phyloP scores from a whole-genome alignment of 805 yeast species.

The Hagleromyces aurorensis region DNA sequence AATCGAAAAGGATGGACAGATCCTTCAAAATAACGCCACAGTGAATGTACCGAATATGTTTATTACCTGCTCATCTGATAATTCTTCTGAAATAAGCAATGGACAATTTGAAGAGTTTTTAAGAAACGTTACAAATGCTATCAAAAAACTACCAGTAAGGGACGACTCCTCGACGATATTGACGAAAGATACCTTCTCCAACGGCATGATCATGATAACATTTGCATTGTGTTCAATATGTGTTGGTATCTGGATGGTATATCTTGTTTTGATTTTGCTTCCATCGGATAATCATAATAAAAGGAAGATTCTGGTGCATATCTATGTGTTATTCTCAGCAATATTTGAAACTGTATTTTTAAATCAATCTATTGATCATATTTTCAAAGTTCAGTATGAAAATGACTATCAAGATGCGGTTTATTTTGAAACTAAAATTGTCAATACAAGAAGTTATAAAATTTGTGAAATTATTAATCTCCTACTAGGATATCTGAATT shows the following conservation, averaged over 20 bases:
- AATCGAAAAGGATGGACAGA: constrained; percentile 2
- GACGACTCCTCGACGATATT: constrained; percentile 7
- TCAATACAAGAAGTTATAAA: constrained; percentile 12
- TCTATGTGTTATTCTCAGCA: constrained; percentile 53
- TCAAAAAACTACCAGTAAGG: constrained; percentile 4
- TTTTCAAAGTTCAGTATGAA: constrained; percentile 43
- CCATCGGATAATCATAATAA: constrained; percentile 38
- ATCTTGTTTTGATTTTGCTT: constrained; percentile 44
- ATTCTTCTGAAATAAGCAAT: constrained; percentile 1
- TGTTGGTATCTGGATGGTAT: constrained; percentile 64
- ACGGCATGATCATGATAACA: constrained; percentile 37
- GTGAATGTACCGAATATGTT: constrained; percentile 17
- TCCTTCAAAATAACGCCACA: constrained; percentile 6
- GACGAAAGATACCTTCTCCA: constrained; percentile 31
- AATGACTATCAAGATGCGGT: constrained; percentile 46
- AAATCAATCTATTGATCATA: constrained; percentile 34
- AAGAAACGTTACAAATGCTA: constrained; percentile 3
- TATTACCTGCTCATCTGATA: constrained; percentile 4
- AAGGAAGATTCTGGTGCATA: constrained; percentile 49
- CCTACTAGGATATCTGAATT: constrained; percentile 18
- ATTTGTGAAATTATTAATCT: constrained; percentile 12
- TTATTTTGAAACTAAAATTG: constrained; percentile 25
- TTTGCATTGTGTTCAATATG: constrained; percentile 49
- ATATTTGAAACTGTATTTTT: constrained; percentile 46
- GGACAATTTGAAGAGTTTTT: constrained; percentile 4